A percentile compares a stretch with the other conserved stretches of the same genome.
Evolutionary conservation across 2,329 filamentous ascomycete species (phyloP).

Genomic region (Cercospora sp.): DNA sequence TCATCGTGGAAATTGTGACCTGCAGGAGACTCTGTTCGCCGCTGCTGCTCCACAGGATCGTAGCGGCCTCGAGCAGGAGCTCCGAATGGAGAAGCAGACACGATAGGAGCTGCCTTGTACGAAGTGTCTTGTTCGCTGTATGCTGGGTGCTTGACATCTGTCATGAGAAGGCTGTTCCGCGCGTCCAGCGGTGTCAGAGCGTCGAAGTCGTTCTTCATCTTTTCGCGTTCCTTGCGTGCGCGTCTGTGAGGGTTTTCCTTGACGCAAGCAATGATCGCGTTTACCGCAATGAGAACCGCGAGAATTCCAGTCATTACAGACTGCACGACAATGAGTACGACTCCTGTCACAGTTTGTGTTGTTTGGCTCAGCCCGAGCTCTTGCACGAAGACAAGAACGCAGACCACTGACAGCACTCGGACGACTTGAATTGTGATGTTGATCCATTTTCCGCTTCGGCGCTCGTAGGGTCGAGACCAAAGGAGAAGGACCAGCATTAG

Average conservation of each 20-base stretch:
- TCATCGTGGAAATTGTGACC: conserved; percentile 23
- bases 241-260: conserved; percentile 88
- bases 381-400: conserved; percentile 90
- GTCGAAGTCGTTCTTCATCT: conserved; percentile 73
- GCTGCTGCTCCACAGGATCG: conserved; percentile 31
- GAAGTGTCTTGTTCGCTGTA: conserved; percentile 37
- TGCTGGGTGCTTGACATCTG: conserved; percentile 52
- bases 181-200: conserved; percentile 83
- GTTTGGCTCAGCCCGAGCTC: conserved; percentile 87
- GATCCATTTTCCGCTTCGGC: conserved; percentile 85
- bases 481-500: conserved; percentile 76
- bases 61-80: conserved; percentile 37
- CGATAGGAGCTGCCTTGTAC: conserved; percentile 36
- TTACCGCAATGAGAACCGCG: conserved; percentile 84
- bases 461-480: conserved; percentile 83
- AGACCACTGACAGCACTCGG: conserved; percentile 81
- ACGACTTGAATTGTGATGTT: conserved; percentile 90
- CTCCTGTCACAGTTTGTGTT: conserved; percentile 88
- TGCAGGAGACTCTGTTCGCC: conserved; percentile 28
- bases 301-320: conserved; percentile 77
- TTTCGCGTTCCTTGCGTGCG: conserved; percentile 86
- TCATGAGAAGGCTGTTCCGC: conserved; percentile 79
- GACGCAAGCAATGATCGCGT: conserved; percentile 78
- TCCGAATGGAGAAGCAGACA: conserved; percentile 33
- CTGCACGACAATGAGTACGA: conserved; percentile 92